Base-by-base conservation (phyloP, 1,284 basidiomycete species). In the Fomitiporia mediterranea region DNA sequence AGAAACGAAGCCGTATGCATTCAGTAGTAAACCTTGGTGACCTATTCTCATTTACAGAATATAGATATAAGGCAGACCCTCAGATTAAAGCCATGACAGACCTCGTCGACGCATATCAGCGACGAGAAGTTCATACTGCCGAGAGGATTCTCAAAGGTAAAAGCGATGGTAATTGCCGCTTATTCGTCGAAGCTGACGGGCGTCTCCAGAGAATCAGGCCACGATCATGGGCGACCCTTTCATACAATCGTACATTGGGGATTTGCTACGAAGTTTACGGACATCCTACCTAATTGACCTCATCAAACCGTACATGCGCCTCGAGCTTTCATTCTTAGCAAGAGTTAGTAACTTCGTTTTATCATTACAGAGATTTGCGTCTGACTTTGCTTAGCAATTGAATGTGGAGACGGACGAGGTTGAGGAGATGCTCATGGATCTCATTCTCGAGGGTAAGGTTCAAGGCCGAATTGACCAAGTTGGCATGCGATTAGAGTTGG, bases 21-120 rank as follows among this genome's bases (percentile, higher is more conserved):
- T 3, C 23, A 17, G 35, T n/a, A 43, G 42, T 23, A 1, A 4
- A 17, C 11, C 17, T 37, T 2, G 3, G 35, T 5, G 17, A 23
- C n/a, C n/a, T 17, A 17, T 37, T 49, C 15, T n/a, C n/a, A 11
- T 9, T 37, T 28, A 32, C n/a, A 9, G n/a, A 32, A 8, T n/a
- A 39, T 25, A 94, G 91, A 56, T 99, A 99, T 74, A 98, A 98
- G 77, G 93, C 85, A 59, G 92, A 99, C 66, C 86, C 93, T 5
- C 88, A 99, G 69, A 99, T 99, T 66, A 90, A 89, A 51, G 95
- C 97, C 1, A 98, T 99, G 96, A 98, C 96, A 0, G 90, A 92
- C 65, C 79, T 99, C 4, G 96, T 99, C 3, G 85, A 92, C 53
- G 97, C 97, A 0, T 99, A 98, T 71, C 96, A 99, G 68, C 82